These are phyloP conservation scores for Trametes punicea DNA, from an alignment of 768 basidiomycete genomes.

Conservation along the genomic window DNA sequence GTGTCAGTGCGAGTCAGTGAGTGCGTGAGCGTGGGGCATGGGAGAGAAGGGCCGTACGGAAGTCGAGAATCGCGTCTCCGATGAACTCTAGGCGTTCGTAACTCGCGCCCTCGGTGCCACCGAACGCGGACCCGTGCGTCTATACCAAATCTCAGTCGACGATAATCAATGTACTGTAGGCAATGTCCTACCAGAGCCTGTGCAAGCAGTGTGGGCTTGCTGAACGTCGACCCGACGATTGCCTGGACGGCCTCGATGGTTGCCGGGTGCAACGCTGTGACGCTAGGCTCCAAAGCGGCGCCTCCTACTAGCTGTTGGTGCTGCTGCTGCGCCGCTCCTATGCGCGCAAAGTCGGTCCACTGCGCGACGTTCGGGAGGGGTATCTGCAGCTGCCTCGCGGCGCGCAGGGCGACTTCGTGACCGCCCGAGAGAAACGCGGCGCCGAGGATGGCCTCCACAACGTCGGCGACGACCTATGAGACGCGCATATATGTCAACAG, in stretches of 20 bases:
- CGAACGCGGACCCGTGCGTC: constrained; percentile 66
- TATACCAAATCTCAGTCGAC: constrained; percentile 28
- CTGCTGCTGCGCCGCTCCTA: constrained; percentile 18
- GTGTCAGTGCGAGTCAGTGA: constrained; percentile 4
- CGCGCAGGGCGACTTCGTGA: constrained; percentile 59
- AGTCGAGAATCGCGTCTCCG: constrained; percentile 84
- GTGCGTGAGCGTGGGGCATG: background rate
- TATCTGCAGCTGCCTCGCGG: constrained; percentile 61
- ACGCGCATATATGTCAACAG: background rate
- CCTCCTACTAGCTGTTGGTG: no score
- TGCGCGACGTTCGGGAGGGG: constrained; percentile 59
- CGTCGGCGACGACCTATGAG: constrained; percentile 73
- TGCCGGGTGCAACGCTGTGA: background rate
- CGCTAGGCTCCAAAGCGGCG: no score
- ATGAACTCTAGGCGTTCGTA: constrained; percentile 83
- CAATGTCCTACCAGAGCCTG: constrained; percentile 62
- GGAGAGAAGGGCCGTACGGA: constrained; percentile 46
- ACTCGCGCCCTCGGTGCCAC: constrained; percentile 32
- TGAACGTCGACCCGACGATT: constrained; percentile 62
- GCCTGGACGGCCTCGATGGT: constrained; percentile 39
- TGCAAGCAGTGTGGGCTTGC: constrained; percentile 57
- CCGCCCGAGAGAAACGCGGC: constrained; percentile 79
- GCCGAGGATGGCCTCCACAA: constrained; percentile 80
- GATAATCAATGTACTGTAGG: background rate
- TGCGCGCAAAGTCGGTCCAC: constrained; percentile 71